Conservation (phyloP, 2,329 filamentous ascomycete species). For the Cadophora sp. region DNA sequence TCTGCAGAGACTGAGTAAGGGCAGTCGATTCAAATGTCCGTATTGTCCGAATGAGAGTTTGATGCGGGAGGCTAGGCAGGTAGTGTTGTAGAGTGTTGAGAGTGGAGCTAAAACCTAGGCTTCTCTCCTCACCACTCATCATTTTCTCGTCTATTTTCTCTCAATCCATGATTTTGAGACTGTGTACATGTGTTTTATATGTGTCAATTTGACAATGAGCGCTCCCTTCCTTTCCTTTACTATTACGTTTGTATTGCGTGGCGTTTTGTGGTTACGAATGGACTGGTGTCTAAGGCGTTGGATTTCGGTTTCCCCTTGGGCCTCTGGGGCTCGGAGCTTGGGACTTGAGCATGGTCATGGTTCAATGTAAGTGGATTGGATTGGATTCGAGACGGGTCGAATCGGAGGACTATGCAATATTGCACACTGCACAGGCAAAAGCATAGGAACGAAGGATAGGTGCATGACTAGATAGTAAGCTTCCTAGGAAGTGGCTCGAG, state of each 20-base stretch:
- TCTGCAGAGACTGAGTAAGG: slow-evolving; percentile 79
- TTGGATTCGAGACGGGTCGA: background rate
- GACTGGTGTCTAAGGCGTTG: background rate
- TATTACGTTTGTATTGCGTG: slow-evolving; percentile 5
- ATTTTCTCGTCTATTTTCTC: no score
- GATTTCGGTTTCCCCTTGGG: background rate
- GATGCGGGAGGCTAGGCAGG: slow-evolving; percentile 68
- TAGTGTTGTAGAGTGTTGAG: slow-evolving; percentile 39
- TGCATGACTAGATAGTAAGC: no score
- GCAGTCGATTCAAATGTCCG: slow-evolving; percentile 87
- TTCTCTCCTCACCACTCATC: background rate
- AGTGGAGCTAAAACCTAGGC: background rate
- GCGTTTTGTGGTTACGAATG: slow-evolving; percentile 5
- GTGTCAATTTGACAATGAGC: background rate
- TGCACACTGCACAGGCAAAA: background rate
- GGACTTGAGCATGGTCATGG: slow-evolving; percentile 4
- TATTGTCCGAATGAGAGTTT: slow-evolving; percentile 91
- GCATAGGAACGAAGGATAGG: background rate
- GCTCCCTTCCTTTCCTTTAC: background rate
- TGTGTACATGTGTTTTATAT: background rate
- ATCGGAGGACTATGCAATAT: background rate
- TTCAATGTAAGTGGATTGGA: background rate
- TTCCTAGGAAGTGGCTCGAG: no score
- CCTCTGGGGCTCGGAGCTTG: no score
- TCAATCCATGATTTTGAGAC: no score